Evolutionary conservation across 306 rosid genomes (phyloP), one percentile per base, ranked within the genome.

Genomic region (Cucurbita argyrosperma): DNA sequence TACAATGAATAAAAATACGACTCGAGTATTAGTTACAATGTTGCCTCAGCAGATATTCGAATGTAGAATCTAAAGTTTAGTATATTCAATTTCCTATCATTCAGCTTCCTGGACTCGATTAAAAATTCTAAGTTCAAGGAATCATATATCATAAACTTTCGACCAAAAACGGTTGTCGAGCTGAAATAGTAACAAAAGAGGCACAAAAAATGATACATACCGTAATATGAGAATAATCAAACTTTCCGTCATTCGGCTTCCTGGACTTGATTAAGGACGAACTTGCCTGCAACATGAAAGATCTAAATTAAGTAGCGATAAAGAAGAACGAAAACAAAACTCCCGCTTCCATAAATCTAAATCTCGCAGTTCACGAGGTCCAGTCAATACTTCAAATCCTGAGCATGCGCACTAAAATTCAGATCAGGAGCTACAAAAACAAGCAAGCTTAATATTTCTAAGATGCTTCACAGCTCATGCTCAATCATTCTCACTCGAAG

Each of bases 171-270:
- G 50, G 49, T 3, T 21, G 12, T 57, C 26, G 59, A 63, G n/a
- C 56, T 40, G 64, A 45, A 46, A 49, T 26, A 14, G 12, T n/a
- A 51, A 11, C n/a, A 16, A 65, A 45, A 21, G 30, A 40, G 64
- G 15, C 12, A 38, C 19, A 0, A 3, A 12, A 57, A 50, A 63
- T 26, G 64, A 64, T 43, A 67, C 71, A 71, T 76, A 86, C 98
- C 83, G 89, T 83, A 82, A 95, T 93, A 75, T 87, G 90, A 54
- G 99, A 95, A 76, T 88, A 95, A 69, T 95, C 97, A 89, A 95
- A 89, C 85, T 91, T 95, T 39, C 84, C 75, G 83, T 82, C 91
- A 57, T 76, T 52, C 10, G 82, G 75, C 80, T 82, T 85, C 86
- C 97, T 91, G 59, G 86, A 87, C 80, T 89, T 94, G 61, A 81